Conservation (phyloP, 2,329 filamentous ascomycete species). For the Septoria linicola region DNA sequence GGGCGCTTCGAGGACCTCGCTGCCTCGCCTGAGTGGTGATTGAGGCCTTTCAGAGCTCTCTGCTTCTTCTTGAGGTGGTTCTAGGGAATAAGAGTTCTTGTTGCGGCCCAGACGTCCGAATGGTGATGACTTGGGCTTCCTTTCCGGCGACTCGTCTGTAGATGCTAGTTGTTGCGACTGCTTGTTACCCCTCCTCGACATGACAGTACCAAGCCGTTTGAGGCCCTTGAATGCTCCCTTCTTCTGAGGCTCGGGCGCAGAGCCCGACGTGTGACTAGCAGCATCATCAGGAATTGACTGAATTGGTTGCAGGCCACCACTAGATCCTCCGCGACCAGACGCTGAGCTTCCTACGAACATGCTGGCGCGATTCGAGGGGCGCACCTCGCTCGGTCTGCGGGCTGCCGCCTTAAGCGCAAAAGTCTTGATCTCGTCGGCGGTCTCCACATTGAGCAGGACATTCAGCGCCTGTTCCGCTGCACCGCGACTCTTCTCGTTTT, state of each 20-base stretch:
- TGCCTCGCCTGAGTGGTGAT: constrained; percentile 36
- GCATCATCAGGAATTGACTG: constrained; percentile 27
- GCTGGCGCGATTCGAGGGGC: constrained; percentile 15
- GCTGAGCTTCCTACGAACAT: constrained; percentile 18
- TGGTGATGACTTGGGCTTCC: constrained; percentile 56
- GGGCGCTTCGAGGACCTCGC: constrained; percentile 33
- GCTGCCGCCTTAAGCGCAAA: constrained; percentile 54
- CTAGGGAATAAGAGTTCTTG: constrained; percentile 57
- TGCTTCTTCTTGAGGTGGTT: constrained; percentile 32
- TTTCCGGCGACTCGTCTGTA: constrained; percentile 47
- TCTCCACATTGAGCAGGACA: constrained; percentile 80
- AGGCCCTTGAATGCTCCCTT: constrained; percentile 51
- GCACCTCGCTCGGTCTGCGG: constrained; percentile 21
- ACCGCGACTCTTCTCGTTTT: constrained; percentile 71
- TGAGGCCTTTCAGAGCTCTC: constrained; percentile 28
- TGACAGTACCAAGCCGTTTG: constrained; percentile 65
- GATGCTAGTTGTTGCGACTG: constrained; percentile 30
- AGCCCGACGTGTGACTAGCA: constrained; percentile 44
- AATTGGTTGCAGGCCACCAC: constrained; percentile 24
- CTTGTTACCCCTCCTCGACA: constrained; percentile 61
- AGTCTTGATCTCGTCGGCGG: constrained; percentile 78
- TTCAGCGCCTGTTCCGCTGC: constrained; percentile 79
- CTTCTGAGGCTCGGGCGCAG: constrained; percentile 45
- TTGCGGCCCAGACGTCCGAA: constrained; percentile 59
- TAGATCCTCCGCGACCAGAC: constrained; percentile 4